phyloP scores from a whole-genome alignment of 768 basidiomycete genomes.

The Calocera viscosa region DNA sequence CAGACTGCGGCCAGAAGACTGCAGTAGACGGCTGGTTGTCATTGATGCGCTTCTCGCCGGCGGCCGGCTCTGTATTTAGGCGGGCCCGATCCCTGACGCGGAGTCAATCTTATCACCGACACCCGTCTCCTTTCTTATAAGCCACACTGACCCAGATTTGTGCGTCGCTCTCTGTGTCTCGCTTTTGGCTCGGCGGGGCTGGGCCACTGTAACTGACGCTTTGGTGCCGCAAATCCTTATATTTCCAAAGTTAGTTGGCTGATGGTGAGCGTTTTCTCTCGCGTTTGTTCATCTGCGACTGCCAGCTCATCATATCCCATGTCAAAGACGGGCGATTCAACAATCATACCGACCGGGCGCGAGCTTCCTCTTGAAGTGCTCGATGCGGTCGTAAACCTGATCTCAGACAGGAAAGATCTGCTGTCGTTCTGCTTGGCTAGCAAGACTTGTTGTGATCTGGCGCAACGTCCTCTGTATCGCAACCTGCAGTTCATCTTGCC shows the following conservation, averaged over 20 bases:
- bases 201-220: not conserved
- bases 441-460: not conserved
- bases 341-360: not conserved
- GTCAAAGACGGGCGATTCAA: not conserved
- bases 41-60: not conserved
- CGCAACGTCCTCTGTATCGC: not conserved
- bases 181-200: constrained; percentile 2
- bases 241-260: not conserved
- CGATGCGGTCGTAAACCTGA: not conserved
- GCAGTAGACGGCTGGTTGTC: too few species aligned
- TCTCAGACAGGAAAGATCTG: not conserved
- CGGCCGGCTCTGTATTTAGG: not conserved
- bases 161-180: not conserved
- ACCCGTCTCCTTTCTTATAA: not conserved
- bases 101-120: not conserved
- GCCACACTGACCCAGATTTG: not conserved
- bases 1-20: too few species aligned
- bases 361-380: not conserved
- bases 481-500: not conserved
- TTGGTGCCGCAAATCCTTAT: not conserved
- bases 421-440: not conserved
- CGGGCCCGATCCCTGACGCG: not conserved
- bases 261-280: not conserved
- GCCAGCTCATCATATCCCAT: not conserved
- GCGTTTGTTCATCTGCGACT: not conserved